These are phyloP conservation scores for Durotheca rogersii DNA, from an alignment of 495 filamentous ascomycete genomes.

Conservation along the genomic window DNA sequence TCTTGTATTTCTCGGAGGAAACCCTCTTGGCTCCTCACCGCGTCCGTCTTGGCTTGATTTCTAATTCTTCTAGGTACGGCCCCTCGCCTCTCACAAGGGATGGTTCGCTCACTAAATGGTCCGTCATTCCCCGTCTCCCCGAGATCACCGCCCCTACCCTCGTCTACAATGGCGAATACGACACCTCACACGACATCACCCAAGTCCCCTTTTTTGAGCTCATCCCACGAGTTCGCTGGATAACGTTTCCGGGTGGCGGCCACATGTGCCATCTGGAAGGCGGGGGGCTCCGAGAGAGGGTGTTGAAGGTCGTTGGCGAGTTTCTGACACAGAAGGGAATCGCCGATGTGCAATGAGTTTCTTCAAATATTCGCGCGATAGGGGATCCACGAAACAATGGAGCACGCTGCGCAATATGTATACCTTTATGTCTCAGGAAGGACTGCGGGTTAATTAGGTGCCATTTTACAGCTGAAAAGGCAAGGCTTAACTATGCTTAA, in stretches of 20 bases:
- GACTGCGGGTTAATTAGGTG: no score
- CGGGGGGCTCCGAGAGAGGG: slow-evolving; percentile 31
- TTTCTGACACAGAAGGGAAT: slow-evolving; percentile 28
- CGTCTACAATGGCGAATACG: slow-evolving; percentile 52
- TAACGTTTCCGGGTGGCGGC: slow-evolving; percentile 42
- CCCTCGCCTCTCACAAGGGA: slow-evolving; percentile 43
- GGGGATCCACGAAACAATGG: no score
- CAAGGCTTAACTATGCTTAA: no score
- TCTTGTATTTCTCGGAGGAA: neutral
- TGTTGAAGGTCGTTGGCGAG: slow-evolving; percentile 33
- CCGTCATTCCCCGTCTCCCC: slow-evolving; percentile 31
- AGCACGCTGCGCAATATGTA: no score
- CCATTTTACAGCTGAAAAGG: no score
- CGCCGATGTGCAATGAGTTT: neutral
- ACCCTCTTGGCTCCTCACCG: neutral
- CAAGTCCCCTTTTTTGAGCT: slow-evolving; percentile 46
- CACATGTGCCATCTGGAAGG: slow-evolving; percentile 52
- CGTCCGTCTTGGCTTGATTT: slow-evolving; percentile 3
- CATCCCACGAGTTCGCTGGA: slow-evolving; percentile 50
- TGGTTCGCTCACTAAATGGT: slow-evolving; percentile 44
- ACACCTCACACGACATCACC: slow-evolving; percentile 47
- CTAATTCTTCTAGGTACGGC: slow-evolving; percentile 37
- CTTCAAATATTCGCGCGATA: no score
- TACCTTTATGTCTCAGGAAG: no score
- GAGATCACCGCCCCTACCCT: slow-evolving; percentile 44